A percentile compares a stretch with the other conserved stretches of the same genome.
Evolutionary conservation across 148 eudicot genomes (phyloP).

Genomic region (Dianthus caryophyllus): DNA sequence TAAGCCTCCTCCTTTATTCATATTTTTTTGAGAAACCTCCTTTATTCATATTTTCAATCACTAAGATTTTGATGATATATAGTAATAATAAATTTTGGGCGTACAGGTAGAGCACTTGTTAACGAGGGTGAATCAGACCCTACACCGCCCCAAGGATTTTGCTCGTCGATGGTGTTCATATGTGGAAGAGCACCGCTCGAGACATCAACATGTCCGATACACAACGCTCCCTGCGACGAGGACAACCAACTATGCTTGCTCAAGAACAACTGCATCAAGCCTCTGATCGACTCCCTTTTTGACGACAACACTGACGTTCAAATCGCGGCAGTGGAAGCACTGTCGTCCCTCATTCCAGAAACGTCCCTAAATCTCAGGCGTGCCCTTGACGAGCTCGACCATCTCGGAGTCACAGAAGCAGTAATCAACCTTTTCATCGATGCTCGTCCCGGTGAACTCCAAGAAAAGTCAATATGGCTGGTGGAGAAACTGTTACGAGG

Average conservation of each 20-base stretch:
- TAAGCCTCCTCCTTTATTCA: too few relatives aligned
- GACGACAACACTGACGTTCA: conserved; percentile 47
- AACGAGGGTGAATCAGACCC: conserved; percentile 39
- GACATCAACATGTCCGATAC: conserved; percentile 46
- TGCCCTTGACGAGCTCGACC: conserved; percentile 49
- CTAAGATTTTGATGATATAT: too few relatives aligned
- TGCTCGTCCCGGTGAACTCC: conserved; percentile 58
- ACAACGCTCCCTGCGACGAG: conserved; percentile 48
- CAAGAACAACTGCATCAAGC: conserved; percentile 45
- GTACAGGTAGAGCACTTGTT: conserved; percentile 19
- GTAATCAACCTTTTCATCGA: conserved; percentile 40
- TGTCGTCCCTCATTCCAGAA: conserved; percentile 44
- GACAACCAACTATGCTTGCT: conserved; percentile 51
- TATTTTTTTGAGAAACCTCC: too few relatives aligned
- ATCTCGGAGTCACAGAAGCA: conserved; percentile 43
- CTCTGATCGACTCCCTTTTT: conserved; percentile 40
- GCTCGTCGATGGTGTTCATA: conserved; percentile 51
- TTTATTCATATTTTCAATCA: too few relatives aligned
- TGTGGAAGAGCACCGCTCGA: conserved; percentile 33
- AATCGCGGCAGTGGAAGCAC: conserved; percentile 53
- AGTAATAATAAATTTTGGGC: too few relatives aligned
- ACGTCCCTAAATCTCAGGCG: conserved; percentile 28
- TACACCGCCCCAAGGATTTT: conserved; percentile 51
- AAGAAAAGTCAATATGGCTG: conserved; percentile 56
- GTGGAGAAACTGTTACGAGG: conserved; percentile 48